Evolutionary conservation across 2,329 filamentous ascomycete species (phyloP), one percentile per base, ranked within the genome.

Genomic region (Phaeoacremonium minimum): DNA sequence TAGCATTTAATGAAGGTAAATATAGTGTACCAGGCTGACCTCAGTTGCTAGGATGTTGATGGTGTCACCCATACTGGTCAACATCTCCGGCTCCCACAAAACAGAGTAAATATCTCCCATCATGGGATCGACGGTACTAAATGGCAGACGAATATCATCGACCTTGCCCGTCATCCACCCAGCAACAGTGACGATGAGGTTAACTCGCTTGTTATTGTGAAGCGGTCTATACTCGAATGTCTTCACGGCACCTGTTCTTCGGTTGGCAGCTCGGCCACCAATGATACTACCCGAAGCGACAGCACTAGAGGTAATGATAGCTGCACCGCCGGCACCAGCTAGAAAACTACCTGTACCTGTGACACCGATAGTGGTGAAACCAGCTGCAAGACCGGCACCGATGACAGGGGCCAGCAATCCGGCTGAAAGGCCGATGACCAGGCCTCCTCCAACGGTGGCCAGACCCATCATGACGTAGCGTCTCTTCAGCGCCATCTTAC

Each of bases 21-120:
- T n/a, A n/a, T n/a, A n/a, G n/a, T n/a, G n/a, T n/a, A n/a, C n/a
- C 60, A 47, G 61, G 77, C 75, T 63, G 63, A 91, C 87, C 79
- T 98, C 93, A 20, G 93, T 98, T 40, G 93, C 93, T 46, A 98
- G 70, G 62, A 98, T 97, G 52, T 96, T 96, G 53, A 98, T 97
- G 31, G 93, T 98, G 57, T 93, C 87, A 76, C 93, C 93, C 83
- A 96, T 98, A 61, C 88, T 95, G 50, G 81, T 84, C 55, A 98
- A 75, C 90, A 98, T 95, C 56, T 98, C 93, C 4, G 93, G 94
- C 60, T 98, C 93, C 90, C 93, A 98, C 40, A 94, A 71, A 9
- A 98, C 83, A 1, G 91, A 96, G 64, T 98, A 98, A 13, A 98
- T 82, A 56, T 98, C 93, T 11, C 93, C 93, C 93, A 98, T 98